phyloP scores from a whole-genome alignment of 2,329 filamentous ascomycete genomes.

The Metarhizium humberi region DNA sequence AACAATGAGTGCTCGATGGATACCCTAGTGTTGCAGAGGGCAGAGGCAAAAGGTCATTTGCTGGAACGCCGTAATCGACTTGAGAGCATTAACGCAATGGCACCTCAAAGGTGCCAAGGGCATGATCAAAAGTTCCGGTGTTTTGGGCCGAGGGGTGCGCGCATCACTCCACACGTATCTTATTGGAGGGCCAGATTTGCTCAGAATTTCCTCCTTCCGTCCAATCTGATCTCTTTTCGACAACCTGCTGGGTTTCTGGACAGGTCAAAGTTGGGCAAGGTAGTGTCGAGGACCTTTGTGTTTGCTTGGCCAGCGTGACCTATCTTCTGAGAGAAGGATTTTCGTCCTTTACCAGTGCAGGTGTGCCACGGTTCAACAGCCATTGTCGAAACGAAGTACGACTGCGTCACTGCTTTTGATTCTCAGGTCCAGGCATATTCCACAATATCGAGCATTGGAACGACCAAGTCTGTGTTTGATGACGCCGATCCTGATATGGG shows the following conservation, averaged over 20 bases:
- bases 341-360: too few relatives aligned
- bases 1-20: not conserved
- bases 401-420: too few relatives aligned
- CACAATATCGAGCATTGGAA: not conserved
- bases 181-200: not conserved
- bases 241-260: too few relatives aligned
- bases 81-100: not conserved
- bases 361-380: too few relatives aligned
- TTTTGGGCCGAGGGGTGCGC: not conserved
- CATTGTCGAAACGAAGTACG: too few relatives aligned
- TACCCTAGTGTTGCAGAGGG: not conserved
- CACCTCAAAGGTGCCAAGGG: conserved; percentile 10
- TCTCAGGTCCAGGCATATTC: not conserved
- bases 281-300: too few relatives aligned
- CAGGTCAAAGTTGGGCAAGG: too few relatives aligned
- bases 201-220: too few relatives aligned
- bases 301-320: too few relatives aligned
- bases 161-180: not conserved
- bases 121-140: conserved; percentile 11
- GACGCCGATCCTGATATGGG: not conserved
- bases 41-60: not conserved
- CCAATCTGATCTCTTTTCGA: too few relatives aligned
- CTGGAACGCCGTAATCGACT: not conserved
- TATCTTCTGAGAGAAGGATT: too few relatives aligned
- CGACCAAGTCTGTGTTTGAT: not conserved